Evolutionary conservation across 139 green algal genomes (phyloP), one percentile per base, ranked within the genome.

Genomic region (Asterochloris erici): DNA sequence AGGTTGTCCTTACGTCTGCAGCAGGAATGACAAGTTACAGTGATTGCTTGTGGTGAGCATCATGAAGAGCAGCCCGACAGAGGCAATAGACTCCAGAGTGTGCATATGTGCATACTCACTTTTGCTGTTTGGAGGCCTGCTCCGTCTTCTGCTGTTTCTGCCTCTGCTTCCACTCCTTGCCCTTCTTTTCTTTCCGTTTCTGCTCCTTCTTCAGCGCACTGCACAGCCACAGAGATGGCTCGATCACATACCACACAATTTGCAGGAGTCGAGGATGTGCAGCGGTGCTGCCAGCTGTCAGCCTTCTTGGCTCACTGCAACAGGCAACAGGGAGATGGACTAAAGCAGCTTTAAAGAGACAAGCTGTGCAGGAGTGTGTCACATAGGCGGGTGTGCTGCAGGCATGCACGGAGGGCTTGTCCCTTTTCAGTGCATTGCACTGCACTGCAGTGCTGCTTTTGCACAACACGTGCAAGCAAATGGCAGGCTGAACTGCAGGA

Each of bases 1-100:
- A 96, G 85, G 86, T 95, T 95, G 14, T 92, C 89, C 61, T 87
- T 91, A 26, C 91, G 88, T 89, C 92, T 95, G 91, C 78, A 83
- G 17, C 9, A 10, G 10, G 14, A 17, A 26, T 28, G 63, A 13
- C 15, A 64, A 23, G 28, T 78, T 0, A 62, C 15, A 0, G 38
- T 62, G 28, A 64, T 78, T n/a, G n/a, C 70, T 38, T 28, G 2
- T 38, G 70, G 24, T 19, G 16, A 10, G 26, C 9, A 1, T 29
- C 70, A 47, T 11, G 70, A 9, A 28, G 14, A 54, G 70, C 24
- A 54, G 70, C n/a, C 6, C 10, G 19, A 76, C 66, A 26, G 63
- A 26, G 26, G 27, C 15, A 10, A 15, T 10, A 74, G 11, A 10
- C 10, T 13, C 60, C 63, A 81, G 23, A 71, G 0, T 26, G 17